These are phyloP conservation scores for Apiotrichum akiyoshidainum DNA, from an alignment of 1,284 basidiomycete species.

Conservation along the genomic window DNA sequence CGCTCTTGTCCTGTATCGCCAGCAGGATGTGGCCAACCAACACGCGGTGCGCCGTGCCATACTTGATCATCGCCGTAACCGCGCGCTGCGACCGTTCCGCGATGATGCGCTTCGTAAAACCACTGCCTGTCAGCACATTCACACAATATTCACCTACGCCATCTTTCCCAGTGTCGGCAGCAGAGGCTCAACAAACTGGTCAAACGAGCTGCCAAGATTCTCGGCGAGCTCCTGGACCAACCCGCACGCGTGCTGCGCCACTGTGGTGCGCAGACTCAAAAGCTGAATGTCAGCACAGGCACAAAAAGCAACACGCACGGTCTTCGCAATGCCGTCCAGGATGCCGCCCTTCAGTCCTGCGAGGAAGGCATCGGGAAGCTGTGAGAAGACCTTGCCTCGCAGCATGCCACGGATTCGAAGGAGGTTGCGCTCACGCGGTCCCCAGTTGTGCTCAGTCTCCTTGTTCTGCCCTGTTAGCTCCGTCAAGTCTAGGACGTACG, in stretches of 20 bases:
- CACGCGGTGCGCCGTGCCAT: conserved; percentile 68
- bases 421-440: conserved; percentile 72
- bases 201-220: conserved; percentile 66
- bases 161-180: conserved; percentile 75
- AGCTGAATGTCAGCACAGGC: conserved; percentile 56
- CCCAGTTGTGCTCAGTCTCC: conserved; percentile 98
- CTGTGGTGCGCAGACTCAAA: conserved; percentile 84
- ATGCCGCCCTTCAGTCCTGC: conserved; percentile 70
- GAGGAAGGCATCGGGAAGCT: conserved; percentile 72
- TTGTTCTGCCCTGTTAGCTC: conserved; percentile 61
- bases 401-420: conserved; percentile 86
- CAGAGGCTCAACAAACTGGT: conserved; percentile 72
- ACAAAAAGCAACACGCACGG: conserved; percentile 58
- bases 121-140: conserved; percentile 3
- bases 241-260: conserved; percentile 73
- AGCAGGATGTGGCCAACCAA: conserved; percentile 70
- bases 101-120: conserved; percentile 91
- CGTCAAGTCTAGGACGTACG: conserved; percentile 50
- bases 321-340: conserved; percentile 78
- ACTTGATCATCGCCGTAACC: conserved; percentile 64
- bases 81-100: conserved; percentile 79
- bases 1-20: conserved; percentile 77
- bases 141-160: conserved; percentile 50
- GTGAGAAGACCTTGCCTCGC: conserved; percentile 71
- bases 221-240: conserved; percentile 74